These are phyloP conservation scores for Linnemannia schmuckeri DNA, from an alignment of 192 early-diverging fungal species.

Conservation along the genomic window DNA sequence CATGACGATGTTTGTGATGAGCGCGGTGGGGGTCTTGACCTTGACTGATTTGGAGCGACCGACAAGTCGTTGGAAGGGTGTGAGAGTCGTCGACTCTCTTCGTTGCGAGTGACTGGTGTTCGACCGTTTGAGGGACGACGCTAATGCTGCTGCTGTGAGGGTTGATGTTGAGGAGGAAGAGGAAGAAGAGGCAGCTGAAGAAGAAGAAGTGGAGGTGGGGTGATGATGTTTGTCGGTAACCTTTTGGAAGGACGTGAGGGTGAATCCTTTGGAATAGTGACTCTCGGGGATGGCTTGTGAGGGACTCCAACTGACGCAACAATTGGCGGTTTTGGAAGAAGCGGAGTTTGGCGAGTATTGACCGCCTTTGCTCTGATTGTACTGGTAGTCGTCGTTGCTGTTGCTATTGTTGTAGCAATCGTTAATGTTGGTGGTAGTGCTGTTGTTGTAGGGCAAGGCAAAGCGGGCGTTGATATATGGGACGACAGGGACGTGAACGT, in stretches of 20 bases:
- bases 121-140: slow-evolving; percentile 23
- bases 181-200: neutral
- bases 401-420: neutral
- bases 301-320: slow-evolving; percentile 47
- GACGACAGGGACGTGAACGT: slow-evolving; percentile 19
- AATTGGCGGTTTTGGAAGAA: slow-evolving; percentile 3
- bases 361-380: neutral
- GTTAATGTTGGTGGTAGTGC: neutral
- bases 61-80: slow-evolving; percentile 44
- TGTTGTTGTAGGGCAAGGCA: neutral
- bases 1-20: neutral
- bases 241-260: slow-evolving; percentile 39
- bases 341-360: neutral
- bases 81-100: slow-evolving; percentile 6
- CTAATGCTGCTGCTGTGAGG: neutral
- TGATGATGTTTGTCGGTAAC: neutral
- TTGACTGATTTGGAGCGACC: slow-evolving; percentile 51
- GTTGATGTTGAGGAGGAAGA: neutral
- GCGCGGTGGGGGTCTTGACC: slow-evolving; percentile 23
- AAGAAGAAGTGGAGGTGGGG: neutral
- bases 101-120: slow-evolving; percentile 34
- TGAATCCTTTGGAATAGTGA: slow-evolving; percentile 54
- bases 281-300: slow-evolving; percentile 46
- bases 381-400: neutral
- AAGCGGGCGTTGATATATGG: slow-evolving; percentile 21